These are phyloP conservation scores for Sporothrix euskadiensis DNA, from an alignment of 2,329 filamentous ascomycete species.

Conservation along the genomic window DNA sequence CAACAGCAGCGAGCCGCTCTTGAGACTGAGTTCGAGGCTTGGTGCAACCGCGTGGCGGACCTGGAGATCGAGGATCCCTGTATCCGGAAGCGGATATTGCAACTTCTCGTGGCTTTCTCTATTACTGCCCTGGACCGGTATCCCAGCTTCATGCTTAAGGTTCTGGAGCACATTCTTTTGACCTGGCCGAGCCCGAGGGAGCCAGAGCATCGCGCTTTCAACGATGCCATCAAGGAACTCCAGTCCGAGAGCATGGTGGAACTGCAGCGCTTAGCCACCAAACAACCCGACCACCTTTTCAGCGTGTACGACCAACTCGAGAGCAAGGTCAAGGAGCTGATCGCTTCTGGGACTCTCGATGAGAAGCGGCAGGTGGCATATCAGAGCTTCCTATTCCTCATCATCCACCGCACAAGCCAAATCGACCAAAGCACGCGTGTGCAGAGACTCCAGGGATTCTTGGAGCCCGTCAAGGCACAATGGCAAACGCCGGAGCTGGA, in stretches of 20 bases:
- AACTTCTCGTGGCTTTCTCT: constrained; percentile 81
- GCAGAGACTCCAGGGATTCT: constrained; percentile 70
- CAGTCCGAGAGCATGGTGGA: constrained; percentile 84
- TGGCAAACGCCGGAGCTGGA: constrained; percentile 76
- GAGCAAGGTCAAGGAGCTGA: constrained; percentile 76
- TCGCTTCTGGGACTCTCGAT: constrained; percentile 70
- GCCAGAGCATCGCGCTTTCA: constrained; percentile 70
- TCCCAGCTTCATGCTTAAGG: constrained; percentile 78
- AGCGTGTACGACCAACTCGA: constrained; percentile 87
- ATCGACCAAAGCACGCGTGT: constrained; percentile 72
- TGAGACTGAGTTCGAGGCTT: constrained; percentile 65
- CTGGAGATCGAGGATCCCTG: constrained; percentile 80
- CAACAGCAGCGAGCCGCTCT: constrained; percentile 57
- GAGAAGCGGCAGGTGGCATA: constrained; percentile 84
- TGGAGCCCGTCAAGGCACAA: constrained; percentile 75
- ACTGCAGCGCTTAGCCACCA: constrained; percentile 81
- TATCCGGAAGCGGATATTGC: constrained; percentile 77
- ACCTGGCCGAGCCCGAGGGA: constrained; percentile 68
- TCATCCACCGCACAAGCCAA: constrained; percentile 80
- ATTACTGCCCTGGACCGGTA: constrained; percentile 77
- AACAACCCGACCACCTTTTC: constrained; percentile 88
- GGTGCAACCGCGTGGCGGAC: constrained; percentile 70
- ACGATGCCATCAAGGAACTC: constrained; percentile 85
- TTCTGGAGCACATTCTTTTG: constrained; percentile 86
- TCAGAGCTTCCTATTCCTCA: constrained; percentile 88